Evolutionary conservation across 2,329 filamentous ascomycete species (phyloP).

Genomic region (Nemania serpens): DNA sequence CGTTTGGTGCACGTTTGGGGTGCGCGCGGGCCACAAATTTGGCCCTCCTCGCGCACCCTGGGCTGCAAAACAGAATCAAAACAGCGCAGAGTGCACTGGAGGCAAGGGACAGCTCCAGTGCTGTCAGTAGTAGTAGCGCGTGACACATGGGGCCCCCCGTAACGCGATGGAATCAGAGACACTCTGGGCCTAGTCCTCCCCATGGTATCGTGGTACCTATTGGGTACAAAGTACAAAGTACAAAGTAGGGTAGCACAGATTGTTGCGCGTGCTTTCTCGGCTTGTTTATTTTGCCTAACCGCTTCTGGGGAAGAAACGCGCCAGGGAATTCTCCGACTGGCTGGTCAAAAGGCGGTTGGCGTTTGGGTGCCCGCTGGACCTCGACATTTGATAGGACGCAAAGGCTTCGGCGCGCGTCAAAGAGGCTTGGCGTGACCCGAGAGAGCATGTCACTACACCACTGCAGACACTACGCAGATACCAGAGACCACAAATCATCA

Average conservation of each 20-base stretch:
- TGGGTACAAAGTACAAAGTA: too few species aligned
- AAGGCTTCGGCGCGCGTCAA: conserved; percentile 31
- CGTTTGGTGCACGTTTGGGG: too few species aligned
- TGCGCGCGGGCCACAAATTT: conserved; percentile 21
- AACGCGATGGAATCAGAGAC: conserved; percentile 2
- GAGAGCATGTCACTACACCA: conserved; percentile 16
- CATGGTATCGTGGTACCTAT: conserved; percentile 14
- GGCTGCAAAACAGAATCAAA: neutral
- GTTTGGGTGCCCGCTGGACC: conserved; percentile 33
- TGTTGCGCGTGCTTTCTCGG: conserved; percentile 23
- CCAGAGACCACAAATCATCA: too few species aligned
- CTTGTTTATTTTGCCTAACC: conserved; percentile 31
- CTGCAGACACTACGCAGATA: neutral
- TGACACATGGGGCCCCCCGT: neutral
- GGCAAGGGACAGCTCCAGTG: neutral
- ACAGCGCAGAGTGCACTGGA: neutral
- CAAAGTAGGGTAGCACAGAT: conserved; percentile 11
- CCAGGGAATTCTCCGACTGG: conserved; percentile 37
- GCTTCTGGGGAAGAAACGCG: conserved; percentile 28
- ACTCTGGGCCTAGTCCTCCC: neutral
- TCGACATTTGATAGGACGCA: conserved; percentile 34
- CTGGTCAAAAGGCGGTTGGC: conserved; percentile 31
- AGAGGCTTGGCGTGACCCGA: conserved; percentile 17
- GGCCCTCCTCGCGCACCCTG: conserved; percentile 28
- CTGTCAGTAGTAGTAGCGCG: neutral